Evolutionary conservation across 176 grass and related monocot species (phyloP), one percentile per base, ranked within the genome.

Genomic region (Themeda triandra): DNA sequence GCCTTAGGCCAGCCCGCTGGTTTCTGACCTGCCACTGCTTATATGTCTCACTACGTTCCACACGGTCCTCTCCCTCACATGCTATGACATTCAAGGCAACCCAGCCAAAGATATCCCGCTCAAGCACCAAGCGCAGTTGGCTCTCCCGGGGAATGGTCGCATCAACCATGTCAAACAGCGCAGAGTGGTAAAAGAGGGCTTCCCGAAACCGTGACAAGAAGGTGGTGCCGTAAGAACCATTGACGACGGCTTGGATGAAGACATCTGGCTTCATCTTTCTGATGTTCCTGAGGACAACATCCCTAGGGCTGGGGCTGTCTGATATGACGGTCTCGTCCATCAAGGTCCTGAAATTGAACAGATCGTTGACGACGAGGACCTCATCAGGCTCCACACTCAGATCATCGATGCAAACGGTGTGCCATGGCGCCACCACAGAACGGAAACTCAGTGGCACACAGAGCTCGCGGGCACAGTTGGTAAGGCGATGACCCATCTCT

Each of bases 131-230:
- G 13, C 90, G 79, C 1, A 23, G 49, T 0, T 80, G 68, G 21
- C 71, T 78, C 48, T 86, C 83, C 19, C 66, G 21, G 23, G 33
- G 35, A 10, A 69, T 69, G 66, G 66, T 69, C 11, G 19, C 84
- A 19, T 89, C 90, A 11, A 92, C 74, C 83, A 80, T 71, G 80
- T 89, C 90, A 40, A 89, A 89, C 0, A 66, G 15, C 10, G 86
- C 66, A 0, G 86, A 86, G 83, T 80, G 88, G 13, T 36, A 77
- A 75, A 86, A 88, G 1, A 92, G 51, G 0, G 87, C 87, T 63
- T 92, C 90, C 45, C 80, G 33, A 23, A 69, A 69, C 66, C 66
- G 35, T n/a, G 35, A 69, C 66, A 69, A 6, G 35, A 69, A 69
- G 66, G 36, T 39, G 19, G 66, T 69, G 4, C 66, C 66, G 6